These are phyloP conservation scores for Penicillium soppii DNA, from an alignment of 495 filamentous ascomycete species.

Conservation along the genomic window DNA sequence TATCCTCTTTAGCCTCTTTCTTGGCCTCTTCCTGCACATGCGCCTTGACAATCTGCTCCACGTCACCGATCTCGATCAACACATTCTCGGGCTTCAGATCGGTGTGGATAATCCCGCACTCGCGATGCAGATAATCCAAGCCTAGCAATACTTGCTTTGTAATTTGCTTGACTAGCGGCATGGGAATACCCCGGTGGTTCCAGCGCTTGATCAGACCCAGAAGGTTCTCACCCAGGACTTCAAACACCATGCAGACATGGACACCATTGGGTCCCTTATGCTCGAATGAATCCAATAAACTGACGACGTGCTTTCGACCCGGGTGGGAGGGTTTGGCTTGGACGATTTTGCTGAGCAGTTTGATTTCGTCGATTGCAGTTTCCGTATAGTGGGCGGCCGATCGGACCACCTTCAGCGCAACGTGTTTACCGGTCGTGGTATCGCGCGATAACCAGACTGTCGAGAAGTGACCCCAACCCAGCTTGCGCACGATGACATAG, in stretches of 20 bases:
- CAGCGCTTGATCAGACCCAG: slow-evolving; percentile 95
- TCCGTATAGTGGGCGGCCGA: slow-evolving; percentile 98
- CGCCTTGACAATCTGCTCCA: slow-evolving; percentile 93
- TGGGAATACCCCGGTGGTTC: slow-evolving; percentile 96
- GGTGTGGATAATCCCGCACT: slow-evolving; percentile 99
- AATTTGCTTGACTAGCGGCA: slow-evolving; percentile 95
- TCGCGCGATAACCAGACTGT: slow-evolving; percentile 97
- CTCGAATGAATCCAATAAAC: slow-evolving; percentile 93
- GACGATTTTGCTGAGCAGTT: slow-evolving; percentile 93
- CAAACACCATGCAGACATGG: slow-evolving; percentile 99
- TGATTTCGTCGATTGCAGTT: slow-evolving; percentile 98
- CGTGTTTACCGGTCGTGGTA: slow-evolving; percentile 87
- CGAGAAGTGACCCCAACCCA: slow-evolving; percentile 98
- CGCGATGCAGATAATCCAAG: slow-evolving; percentile 92
- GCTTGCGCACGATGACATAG: slow-evolving; percentile 94
- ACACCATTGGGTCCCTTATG: slow-evolving; percentile 95
- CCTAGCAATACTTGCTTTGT: slow-evolving; percentile 96
- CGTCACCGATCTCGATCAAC: slow-evolving; percentile 97
- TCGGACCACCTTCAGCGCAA: slow-evolving; percentile 95
- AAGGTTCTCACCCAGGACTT: slow-evolving; percentile 94
- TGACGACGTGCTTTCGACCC: slow-evolving; percentile 91
- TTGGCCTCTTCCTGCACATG: slow-evolving; percentile 83
- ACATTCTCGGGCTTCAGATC: slow-evolving; percentile 98
- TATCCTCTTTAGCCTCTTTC: slow-evolving; percentile 77
- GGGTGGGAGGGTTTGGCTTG: slow-evolving; percentile 92